These are phyloP conservation scores for Logfia minima DNA, from an alignment of 129 eudicot genomes.

Conservation along the genomic window DNA sequence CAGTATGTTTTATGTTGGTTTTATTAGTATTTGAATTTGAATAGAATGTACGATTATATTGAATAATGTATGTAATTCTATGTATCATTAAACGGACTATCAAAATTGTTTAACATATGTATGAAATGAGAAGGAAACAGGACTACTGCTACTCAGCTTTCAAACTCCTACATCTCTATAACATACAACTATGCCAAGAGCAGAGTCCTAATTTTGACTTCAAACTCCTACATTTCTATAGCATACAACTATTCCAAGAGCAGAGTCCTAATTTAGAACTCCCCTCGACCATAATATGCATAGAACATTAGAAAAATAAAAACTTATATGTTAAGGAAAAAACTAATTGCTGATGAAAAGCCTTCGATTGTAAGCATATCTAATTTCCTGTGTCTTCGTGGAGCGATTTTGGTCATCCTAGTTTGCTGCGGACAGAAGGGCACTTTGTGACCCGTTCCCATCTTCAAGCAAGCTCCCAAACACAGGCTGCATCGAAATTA, in stretches of 20 bases:
- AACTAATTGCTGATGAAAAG: background rate
- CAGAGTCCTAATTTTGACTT: background rate
- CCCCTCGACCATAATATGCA: constrained; percentile 12
- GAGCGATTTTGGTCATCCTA: constrained; percentile 24
- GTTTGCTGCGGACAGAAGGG: constrained; percentile 51
- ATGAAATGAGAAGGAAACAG: constrained; percentile 34
- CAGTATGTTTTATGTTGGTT: background rate
- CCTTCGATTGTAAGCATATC: background rate
- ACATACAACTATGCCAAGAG: constrained; percentile 16
- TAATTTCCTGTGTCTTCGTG: constrained; percentile 21
- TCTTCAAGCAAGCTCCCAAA: constrained; percentile 55
- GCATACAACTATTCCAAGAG: constrained; percentile 14
- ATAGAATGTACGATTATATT: background rate
- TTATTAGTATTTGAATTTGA: background rate
- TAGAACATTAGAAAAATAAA: background rate
- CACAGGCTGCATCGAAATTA: constrained; percentile 50
- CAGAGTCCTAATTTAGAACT: background rate
- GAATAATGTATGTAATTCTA: background rate
- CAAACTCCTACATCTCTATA: constrained; percentile 4
- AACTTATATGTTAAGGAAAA: background rate
- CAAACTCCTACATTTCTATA: too few relatives aligned
- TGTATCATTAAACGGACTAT: constrained; percentile 9
- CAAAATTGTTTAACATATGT: constrained; percentile 13
- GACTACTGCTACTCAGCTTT: constrained; percentile 33
- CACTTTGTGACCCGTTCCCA: constrained; percentile 50